These are phyloP conservation scores for Cucurbita ficifolia DNA, from an alignment of 306 rosid genomes.

Conservation along the genomic window DNA sequence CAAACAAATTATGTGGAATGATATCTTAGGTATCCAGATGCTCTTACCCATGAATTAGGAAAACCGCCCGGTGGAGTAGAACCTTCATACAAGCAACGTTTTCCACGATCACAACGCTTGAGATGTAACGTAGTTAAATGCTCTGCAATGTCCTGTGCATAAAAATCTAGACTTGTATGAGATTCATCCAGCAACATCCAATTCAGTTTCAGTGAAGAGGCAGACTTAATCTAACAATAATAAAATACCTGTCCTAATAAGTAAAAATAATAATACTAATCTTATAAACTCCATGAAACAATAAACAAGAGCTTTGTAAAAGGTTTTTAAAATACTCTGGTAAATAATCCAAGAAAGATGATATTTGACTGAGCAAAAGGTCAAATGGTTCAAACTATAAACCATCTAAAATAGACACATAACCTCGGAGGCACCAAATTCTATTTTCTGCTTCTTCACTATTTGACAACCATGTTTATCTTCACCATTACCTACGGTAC, in stretches of 20 bases:
- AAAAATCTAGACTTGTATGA: neutral
- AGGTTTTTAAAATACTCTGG: neutral
- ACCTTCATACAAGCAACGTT: conserved; percentile 93
- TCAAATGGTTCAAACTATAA: neutral
- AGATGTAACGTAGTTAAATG: conserved; percentile 78
- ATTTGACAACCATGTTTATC: neutral
- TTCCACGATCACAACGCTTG: conserved; percentile 87
- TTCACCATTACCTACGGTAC: neutral
- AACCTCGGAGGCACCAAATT: neutral
- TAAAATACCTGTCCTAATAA: neutral
- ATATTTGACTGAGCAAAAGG: neutral
- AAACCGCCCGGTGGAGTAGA: conserved; percentile 91
- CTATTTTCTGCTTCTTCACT: neutral
- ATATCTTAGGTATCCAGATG: neutral
- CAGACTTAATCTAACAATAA: neutral
- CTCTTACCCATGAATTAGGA: conserved; percentile 91
- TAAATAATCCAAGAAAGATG: neutral
- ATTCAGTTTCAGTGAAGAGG: neutral
- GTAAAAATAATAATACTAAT: neutral
- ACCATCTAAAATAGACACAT: neutral
- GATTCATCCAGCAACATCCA: neutral
- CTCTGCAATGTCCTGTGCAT: conserved; percentile 76
- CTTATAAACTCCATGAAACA: neutral
- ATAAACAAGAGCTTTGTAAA: neutral
- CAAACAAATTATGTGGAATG: neutral